These are phyloP conservation scores for Decorospora gaudefroyi DNA, from an alignment of 2,329 filamentous ascomycete genomes.

Conservation along the genomic window DNA sequence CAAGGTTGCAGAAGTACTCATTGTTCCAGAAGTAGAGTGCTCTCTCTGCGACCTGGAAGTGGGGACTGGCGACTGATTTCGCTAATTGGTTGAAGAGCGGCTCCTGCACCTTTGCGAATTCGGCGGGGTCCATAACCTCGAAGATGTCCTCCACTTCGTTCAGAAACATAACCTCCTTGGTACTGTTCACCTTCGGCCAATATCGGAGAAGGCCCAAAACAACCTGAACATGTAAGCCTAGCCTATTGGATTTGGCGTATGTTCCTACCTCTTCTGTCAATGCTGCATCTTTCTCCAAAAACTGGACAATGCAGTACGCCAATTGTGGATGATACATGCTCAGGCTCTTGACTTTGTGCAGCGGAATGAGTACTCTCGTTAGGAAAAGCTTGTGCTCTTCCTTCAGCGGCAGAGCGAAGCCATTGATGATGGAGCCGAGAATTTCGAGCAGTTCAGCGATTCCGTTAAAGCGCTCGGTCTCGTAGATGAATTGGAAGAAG, in stretches of 20 bases:
- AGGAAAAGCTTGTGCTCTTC: constrained; percentile 99
- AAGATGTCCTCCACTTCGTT: constrained; percentile 99
- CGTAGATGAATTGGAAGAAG: constrained; percentile 99
- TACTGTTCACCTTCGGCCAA: constrained; percentile 99
- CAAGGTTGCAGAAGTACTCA: constrained; percentile 98
- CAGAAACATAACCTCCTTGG: constrained; percentile 99
- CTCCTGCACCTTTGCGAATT: constrained; percentile 98
- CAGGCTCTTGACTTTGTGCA: constrained; percentile 98
- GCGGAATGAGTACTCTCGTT: constrained; percentile 85
- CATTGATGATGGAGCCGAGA: constrained; percentile 97
- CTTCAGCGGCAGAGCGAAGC: constrained; percentile 93
- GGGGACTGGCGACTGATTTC: constrained; percentile 96
- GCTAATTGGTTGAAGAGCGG: constrained; percentile 95
- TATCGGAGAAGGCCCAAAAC: constrained; percentile 93
- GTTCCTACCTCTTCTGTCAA: constrained; percentile 86
- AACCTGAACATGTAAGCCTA: constrained; percentile 61
- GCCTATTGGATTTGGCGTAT: constrained; percentile 6
- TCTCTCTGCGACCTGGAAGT: constrained; percentile 97
- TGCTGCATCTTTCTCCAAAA: constrained; percentile 95
- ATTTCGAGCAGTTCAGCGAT: constrained; percentile 97
- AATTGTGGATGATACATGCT: constrained; percentile 99
- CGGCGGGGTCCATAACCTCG: constrained; percentile 98
- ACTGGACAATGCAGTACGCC: constrained; percentile 98
- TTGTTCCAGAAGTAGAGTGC: constrained; percentile 99
- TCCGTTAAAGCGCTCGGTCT: constrained; percentile 97